phyloP scores from a whole-genome alignment of 257 asterid genomes.

The Dorcoceras hygrometricum region DNA sequence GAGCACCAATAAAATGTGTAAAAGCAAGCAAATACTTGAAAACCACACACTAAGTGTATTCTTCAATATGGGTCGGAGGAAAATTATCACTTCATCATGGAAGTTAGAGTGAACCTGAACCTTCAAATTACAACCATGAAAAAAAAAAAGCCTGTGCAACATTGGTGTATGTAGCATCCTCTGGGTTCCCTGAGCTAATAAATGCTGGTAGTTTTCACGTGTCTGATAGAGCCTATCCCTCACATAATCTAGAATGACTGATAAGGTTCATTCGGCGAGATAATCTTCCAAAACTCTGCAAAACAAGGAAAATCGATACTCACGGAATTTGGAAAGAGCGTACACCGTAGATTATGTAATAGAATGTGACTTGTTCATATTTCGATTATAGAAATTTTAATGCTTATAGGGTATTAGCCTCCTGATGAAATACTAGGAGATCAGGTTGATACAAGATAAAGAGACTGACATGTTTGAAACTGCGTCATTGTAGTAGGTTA shows the following conservation, averaged over 20 bases:
- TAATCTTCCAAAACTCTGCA: slow-evolving; percentile 58
- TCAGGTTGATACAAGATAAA: background rate
- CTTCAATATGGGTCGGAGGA: background rate
- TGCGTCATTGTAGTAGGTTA: slow-evolving; percentile 9
- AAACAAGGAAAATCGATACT: background rate
- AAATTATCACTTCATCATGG: background rate
- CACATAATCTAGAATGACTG: slow-evolving; percentile 66
- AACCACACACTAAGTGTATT: background rate
- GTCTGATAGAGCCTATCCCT: slow-evolving; percentile 56
- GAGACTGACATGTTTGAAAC: background rate
- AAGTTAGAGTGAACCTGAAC: background rate
- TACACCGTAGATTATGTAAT: background rate
- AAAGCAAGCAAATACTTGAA: background rate
- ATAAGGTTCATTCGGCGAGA: slow-evolving; percentile 54
- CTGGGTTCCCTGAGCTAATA: slow-evolving; percentile 45
- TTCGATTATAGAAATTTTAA: background rate
- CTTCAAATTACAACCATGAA: background rate
- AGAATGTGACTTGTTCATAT: background rate
- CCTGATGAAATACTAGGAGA: background rate
- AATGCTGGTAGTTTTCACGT: slow-evolving; percentile 58
- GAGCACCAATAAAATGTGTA: background rate
- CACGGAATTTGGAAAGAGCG: background rate
- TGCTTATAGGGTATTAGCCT: background rate
- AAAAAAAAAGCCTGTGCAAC: slow-evolving; percentile 40
- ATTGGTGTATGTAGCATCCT: slow-evolving; percentile 51